phyloP scores from a whole-genome alignment of 805 yeast genomes.

The Suhomyces prunicola region DNA sequence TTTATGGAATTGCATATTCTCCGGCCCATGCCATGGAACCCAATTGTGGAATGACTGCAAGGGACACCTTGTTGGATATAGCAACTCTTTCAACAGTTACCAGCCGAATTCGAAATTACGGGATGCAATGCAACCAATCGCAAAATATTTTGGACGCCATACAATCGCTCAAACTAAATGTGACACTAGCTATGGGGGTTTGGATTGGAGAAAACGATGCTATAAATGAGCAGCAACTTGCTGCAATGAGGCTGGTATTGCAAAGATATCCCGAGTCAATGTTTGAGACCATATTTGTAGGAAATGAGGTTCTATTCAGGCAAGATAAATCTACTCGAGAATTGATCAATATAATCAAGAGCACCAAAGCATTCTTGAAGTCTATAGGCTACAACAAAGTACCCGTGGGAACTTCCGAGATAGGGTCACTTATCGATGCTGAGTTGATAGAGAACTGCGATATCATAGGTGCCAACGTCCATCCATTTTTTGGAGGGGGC shows the following conservation, averaged over 20 bases:
- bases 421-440: slow-evolving; percentile 45
- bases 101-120: slow-evolving; percentile 53
- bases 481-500: slow-evolving; percentile 67
- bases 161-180: slow-evolving; percentile 44
- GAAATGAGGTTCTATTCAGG: slow-evolving; percentile 61
- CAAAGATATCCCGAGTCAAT: slow-evolving; percentile 38
- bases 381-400: slow-evolving; percentile 31
- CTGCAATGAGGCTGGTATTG: slow-evolving; percentile 42
- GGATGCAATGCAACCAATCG: slow-evolving; percentile 61
- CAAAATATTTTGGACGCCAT: slow-evolving; percentile 53
- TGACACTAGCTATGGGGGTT: slow-evolving; percentile 60
- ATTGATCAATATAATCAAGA: slow-evolving; percentile 41
- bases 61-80: slow-evolving; percentile 54
- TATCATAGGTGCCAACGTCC: slow-evolving; percentile 59
- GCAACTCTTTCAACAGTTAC: slow-evolving; percentile 59
- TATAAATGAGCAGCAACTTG: slow-evolving; percentile 46
- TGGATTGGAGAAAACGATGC: slow-evolving; percentile 53
- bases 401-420: slow-evolving; percentile 63
- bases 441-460: slow-evolving; percentile 46
- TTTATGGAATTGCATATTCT: slow-evolving; percentile 60
- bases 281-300: slow-evolving; percentile 54
- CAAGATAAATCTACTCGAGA: slow-evolving; percentile 41
- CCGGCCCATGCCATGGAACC: slow-evolving; percentile 55
- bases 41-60: slow-evolving; percentile 45
- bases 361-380: slow-evolving; percentile 37